Conservation (phyloP, 2,329 filamentous ascomycete species). For the Talaromyces piceae region DNA sequence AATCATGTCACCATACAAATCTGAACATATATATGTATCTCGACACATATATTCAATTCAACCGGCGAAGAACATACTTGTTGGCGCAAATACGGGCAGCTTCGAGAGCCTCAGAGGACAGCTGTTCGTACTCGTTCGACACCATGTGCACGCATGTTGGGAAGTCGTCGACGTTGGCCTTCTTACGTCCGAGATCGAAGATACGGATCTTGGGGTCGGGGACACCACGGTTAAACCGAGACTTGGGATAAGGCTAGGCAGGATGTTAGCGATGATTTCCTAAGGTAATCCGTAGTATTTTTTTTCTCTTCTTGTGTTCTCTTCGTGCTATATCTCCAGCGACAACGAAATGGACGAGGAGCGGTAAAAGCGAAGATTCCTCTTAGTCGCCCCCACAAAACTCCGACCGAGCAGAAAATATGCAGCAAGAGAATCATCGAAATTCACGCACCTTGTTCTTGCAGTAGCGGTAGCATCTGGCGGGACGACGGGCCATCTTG, state of each 20-base stretch:
- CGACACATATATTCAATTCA: neutral
- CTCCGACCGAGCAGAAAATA: slow-evolving; percentile 10
- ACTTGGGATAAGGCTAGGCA: slow-evolving; percentile 89
- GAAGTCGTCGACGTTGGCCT: slow-evolving; percentile 98
- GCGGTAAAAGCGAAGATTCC: neutral
- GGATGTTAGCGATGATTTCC: neutral
- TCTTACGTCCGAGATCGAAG: slow-evolving; percentile 98
- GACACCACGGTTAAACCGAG: slow-evolving; percentile 99
- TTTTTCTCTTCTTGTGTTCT: no score
- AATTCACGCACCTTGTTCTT: slow-evolving; percentile 90
- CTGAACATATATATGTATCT: neutral
- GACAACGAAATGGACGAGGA: neutral
- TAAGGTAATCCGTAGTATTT: no score
- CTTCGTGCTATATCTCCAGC: no score
- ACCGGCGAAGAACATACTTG: slow-evolving; percentile 65
- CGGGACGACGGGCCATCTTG: slow-evolving; percentile 99
- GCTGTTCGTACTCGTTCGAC: slow-evolving; percentile 99
- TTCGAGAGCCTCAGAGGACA: slow-evolving; percentile 98
- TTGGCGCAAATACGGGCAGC: slow-evolving; percentile 99
- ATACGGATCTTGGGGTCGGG: slow-evolving; percentile 76
- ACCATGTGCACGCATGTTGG: slow-evolving; percentile 98
- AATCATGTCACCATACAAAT: no score
- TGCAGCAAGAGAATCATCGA: neutral
- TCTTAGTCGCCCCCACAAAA: slow-evolving; percentile 20
- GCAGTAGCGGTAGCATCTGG: slow-evolving; percentile 99